Evolutionary conservation across 306 rosid species (phyloP).

Genomic region (Rosa multiflora): DNA sequence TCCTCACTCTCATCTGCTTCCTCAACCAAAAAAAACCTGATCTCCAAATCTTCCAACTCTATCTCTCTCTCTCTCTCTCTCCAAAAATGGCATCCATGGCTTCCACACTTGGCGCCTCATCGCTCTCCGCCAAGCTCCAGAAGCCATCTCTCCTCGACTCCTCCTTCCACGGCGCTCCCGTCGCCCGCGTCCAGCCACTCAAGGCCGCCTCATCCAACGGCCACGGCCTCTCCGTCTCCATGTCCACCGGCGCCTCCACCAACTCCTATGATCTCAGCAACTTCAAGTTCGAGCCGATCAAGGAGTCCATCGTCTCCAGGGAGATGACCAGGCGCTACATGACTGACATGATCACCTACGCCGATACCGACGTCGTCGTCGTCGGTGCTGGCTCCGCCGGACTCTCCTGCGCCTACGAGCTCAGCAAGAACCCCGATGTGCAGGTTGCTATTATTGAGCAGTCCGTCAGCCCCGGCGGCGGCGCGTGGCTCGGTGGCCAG

Average conservation of each 20-base stretch:
- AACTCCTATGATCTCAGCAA: conserved; percentile 34
- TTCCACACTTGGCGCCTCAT: conserved; percentile 40
- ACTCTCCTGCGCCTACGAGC: conserved; percentile 91
- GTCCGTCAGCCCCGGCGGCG: conserved; percentile 96
- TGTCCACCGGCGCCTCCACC: conserved; percentile 30
- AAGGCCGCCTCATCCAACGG: neutral
- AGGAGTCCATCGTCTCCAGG: conserved; percentile 69
- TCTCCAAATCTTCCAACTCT: neutral
- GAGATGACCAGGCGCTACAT: conserved; percentile 96
- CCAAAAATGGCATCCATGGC: conserved; percentile 46
- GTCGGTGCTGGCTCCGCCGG: conserved; percentile 95
- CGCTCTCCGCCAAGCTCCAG: conserved; percentile 39
- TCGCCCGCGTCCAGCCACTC: conserved; percentile 31
- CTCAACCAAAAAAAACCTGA: neutral
- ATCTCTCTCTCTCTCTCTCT: neutral
- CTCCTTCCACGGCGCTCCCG: conserved; percentile 44
- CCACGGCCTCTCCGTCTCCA: conserved; percentile 30
- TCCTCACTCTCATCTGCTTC: neutral
- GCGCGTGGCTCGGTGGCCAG: conserved; percentile 98
- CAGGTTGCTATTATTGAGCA: conserved; percentile 81
- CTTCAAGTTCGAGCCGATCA: conserved; percentile 45
- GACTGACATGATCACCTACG: conserved; percentile 93
- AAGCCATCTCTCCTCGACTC: conserved; percentile 31
- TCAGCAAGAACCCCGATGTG: conserved; percentile 77
- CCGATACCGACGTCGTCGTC: conserved; percentile 84